Evolutionary conservation across 2,329 filamentous ascomycete species (phyloP).

Genomic region (Acrocalymma vagum): DNA sequence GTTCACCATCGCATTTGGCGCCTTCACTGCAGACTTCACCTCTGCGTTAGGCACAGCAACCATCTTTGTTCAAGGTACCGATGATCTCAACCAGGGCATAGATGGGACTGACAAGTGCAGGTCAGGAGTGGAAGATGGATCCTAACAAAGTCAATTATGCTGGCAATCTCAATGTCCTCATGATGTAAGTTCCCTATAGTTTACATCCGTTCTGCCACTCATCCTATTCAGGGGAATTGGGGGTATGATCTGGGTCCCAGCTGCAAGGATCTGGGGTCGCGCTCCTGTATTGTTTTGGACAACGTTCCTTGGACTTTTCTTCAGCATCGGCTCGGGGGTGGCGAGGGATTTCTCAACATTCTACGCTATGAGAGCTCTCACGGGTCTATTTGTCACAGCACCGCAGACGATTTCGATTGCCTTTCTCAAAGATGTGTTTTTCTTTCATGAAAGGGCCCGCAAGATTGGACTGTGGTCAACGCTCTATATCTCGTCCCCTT

Average conservation of each 20-base stretch:
- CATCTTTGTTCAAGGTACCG: slow-evolving; percentile 20
- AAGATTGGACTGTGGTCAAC: slow-evolving; percentile 35
- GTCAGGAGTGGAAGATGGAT: slow-evolving; percentile 8
- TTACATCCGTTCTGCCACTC: not conserved
- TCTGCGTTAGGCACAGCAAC: slow-evolving; percentile 20
- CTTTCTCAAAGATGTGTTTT: slow-evolving; percentile 43
- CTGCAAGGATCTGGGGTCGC: slow-evolving; percentile 9
- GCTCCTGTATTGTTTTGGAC: slow-evolving; percentile 42
- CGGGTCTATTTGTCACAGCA: slow-evolving; percentile 34
- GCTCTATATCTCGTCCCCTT: slow-evolving; percentile 26
- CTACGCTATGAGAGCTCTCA: slow-evolving; percentile 33
- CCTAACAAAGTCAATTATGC: slow-evolving; percentile 6
- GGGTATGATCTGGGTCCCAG: slow-evolving; percentile 30
- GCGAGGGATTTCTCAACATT: slow-evolving; percentile 26
- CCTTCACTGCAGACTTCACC: slow-evolving; percentile 26
- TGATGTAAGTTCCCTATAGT: slow-evolving; percentile 9
- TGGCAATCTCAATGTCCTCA: slow-evolving; percentile 5
- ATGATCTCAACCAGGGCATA: slow-evolving; percentile 15
- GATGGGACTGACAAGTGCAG: too few relatives aligned
- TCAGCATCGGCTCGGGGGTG: slow-evolving; percentile 24
- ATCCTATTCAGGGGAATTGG: slow-evolving; percentile 22
- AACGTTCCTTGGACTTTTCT: slow-evolving; percentile 22
- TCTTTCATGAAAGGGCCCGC: slow-evolving; percentile 39
- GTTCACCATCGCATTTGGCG: slow-evolving; percentile 18
- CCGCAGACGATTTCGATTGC: slow-evolving; percentile 26